phyloP scores from a whole-genome alignment of 257 asterid genomes.

The Solanum sparsipilum region DNA sequence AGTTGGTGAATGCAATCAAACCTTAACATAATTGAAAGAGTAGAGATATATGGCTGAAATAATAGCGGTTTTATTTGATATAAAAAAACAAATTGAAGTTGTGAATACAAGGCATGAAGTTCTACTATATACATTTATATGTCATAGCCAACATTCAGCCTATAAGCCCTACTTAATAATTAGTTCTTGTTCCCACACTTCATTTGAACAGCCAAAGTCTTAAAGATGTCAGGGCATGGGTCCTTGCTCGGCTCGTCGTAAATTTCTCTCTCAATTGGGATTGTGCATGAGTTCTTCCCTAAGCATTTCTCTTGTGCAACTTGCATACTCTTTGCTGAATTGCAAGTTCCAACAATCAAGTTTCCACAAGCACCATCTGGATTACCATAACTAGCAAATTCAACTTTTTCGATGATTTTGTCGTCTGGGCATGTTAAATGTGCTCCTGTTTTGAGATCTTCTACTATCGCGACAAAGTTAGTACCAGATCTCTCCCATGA shows the following conservation, averaged over 20 bases:
- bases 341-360: conserved; percentile 40
- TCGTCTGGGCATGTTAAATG: conserved; percentile 31
- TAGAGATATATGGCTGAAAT: neutral
- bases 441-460: conserved; percentile 29
- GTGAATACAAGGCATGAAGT: neutral
- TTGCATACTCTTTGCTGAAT: conserved; percentile 17
- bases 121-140: neutral
- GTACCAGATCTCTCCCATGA: conserved; percentile 30
- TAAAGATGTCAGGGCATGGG: conserved; percentile 44
- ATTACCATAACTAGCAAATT: conserved; percentile 59
- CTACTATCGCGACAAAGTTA: conserved; percentile 11
- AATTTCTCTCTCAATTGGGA: conserved; percentile 39
- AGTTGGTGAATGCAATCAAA: neutral
- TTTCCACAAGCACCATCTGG: conserved; percentile 64
- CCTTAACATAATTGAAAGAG: neutral
- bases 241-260: conserved; percentile 32
- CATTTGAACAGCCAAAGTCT: conserved; percentile 57
- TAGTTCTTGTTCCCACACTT: conserved; percentile 27
- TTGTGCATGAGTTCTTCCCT: conserved; percentile 53
- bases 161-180: neutral
- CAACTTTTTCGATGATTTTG: conserved; percentile 33
- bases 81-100: neutral
- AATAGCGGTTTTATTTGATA: neutral
- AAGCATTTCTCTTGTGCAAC: conserved; percentile 38
- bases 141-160: neutral